Conservation (phyloP, 192 early-diverging fungal species). For the Funneliformis geosporum region DNA sequence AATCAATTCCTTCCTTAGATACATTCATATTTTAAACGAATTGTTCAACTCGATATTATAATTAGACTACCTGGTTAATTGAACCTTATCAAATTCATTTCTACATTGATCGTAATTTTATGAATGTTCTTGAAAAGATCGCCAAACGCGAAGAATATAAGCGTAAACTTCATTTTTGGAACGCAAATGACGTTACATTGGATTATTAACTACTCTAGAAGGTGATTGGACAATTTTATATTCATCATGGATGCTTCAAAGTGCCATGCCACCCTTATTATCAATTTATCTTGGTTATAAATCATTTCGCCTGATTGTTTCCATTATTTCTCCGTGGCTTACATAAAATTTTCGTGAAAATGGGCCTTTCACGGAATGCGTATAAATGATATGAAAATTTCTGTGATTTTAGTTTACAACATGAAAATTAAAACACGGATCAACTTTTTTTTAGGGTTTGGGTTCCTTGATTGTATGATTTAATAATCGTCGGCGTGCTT, state of each 20-base stretch:
- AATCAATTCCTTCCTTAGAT: background rate
- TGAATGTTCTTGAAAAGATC: constrained; percentile 18
- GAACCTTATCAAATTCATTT: constrained; percentile 34
- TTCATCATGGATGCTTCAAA: constrained; percentile 85
- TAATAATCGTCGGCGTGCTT: no score
- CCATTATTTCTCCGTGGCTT: no score
- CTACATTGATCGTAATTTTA: constrained; percentile 36
- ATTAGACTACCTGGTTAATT: constrained; percentile 35
- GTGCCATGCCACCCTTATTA: constrained; percentile 81
- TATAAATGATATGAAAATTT: no score
- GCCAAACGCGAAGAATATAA: constrained; percentile 36
- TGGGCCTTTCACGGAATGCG: no score
- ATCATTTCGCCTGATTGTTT: no score
- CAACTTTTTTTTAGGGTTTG: no score
- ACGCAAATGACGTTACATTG: constrained; percentile 4
- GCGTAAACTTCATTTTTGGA: constrained; percentile 30
- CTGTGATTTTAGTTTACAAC: no score
- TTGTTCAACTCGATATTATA: constrained; percentile 36
- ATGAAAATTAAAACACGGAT: no score
- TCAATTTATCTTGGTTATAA: constrained; percentile 91
- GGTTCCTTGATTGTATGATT: no score
- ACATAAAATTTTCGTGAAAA: no score
- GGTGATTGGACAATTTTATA: constrained; percentile 94
- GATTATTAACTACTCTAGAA: constrained; percentile 56
- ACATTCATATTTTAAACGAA: background rate